phyloP scores from a whole-genome alignment of 768 basidiomycete genomes.

The Cyathus striatus region DNA sequence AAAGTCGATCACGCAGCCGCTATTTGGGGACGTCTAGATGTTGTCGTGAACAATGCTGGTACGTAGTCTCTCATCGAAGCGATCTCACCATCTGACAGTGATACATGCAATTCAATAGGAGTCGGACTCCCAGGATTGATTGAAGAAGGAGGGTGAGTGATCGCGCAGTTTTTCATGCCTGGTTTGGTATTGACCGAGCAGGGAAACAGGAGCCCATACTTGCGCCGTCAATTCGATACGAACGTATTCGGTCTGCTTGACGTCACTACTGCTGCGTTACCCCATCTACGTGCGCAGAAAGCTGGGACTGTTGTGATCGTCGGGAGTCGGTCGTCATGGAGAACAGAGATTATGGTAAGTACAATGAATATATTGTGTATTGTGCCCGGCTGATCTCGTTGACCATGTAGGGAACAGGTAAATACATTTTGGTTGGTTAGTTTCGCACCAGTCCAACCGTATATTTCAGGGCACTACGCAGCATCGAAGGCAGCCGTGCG shows the following conservation, averaged over 20 bases:
- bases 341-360: conserved; percentile 35
- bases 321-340: conserved; percentile 58
- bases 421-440: no score
- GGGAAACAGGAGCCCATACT: background rate
- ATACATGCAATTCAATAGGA: no score
- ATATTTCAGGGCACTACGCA: conserved; percentile 41
- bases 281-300: conserved; percentile 40
- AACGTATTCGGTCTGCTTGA: conserved; percentile 51
- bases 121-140: conserved; percentile 35
- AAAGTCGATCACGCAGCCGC: conserved; percentile 37
- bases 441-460: no score
- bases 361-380: background rate
- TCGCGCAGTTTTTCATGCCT: no score
- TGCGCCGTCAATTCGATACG: conserved; percentile 39
- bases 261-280: conserved; percentile 49
- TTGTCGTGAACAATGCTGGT: conserved; percentile 66
- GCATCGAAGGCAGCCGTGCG: conserved; percentile 60
- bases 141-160: conserved; percentile 55
- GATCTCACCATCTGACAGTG: no score
- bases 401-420: no score
- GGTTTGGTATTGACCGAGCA: no score
- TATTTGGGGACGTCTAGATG: conserved; percentile 52
- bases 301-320: conserved; percentile 42
- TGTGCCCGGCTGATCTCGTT: no score
- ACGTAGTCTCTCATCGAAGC: no score